Evolutionary conservation across 148 eudicot genomes (phyloP), one percentile per base, ranked within the genome.

Genomic region (Camellia japonica): DNA sequence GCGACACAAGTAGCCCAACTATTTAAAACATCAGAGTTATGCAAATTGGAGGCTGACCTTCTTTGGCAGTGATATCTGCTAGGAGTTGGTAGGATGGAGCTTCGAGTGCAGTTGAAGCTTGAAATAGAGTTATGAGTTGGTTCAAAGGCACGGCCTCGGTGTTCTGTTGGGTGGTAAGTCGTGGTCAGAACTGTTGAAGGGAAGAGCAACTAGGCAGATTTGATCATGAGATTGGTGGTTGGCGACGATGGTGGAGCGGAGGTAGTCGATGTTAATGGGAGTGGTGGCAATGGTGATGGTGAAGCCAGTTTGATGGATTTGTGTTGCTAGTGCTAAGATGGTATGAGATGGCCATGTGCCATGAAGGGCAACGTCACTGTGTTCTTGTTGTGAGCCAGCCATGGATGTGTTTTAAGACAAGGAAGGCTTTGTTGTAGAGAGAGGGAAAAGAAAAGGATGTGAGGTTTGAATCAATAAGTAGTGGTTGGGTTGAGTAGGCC

Each of bases 291-390:
- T 81, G 68, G 91, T 87, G 82, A 91, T 81, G 13, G 75, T 82
- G 82, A 88, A 78, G 75, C n/a, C 38, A 30, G 38, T 30, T 75
- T 71, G 85, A 19, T 77, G 76, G 77, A 88, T 85, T 51, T 70
- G 87, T 14, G 70, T 87, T 68, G 92, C 91, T 63, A 93, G 85
- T 30, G 85, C 90, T n/a, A 88, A n/a, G 86, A 92, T 14, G 96
- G 96, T 41, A 90, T 85, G 15, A 92, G 82, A 74, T 93, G 97
- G 77, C 94, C 93, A 23, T 88, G 91, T 0, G 94, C 97, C 93
- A 93, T 82, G 78, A 77, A 86, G 9, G 97, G 97, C 3, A 93
- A 73, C 85, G 91, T 84, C 51, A 93, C 82, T 85, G 75, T 90
- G 90, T 41, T 82, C 67, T 16, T 30, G 38, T 30, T 30, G 38